phyloP scores from a whole-genome alignment of 1,284 basidiomycete genomes.

The Cryptococcus sp. region DNA sequence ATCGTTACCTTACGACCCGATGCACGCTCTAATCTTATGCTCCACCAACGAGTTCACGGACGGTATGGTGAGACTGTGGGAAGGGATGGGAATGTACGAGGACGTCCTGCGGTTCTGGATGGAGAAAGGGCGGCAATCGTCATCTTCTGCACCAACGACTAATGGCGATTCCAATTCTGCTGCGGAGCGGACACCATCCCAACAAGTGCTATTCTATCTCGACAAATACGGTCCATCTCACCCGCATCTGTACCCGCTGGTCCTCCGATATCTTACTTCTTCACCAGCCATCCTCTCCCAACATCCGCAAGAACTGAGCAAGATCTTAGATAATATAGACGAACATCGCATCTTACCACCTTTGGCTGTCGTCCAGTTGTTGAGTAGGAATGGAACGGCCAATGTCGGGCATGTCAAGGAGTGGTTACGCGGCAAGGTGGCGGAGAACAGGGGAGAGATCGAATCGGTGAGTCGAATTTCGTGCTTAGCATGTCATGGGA shows the following conservation, averaged over 20 bases:
- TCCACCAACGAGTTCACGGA: constrained; percentile 77
- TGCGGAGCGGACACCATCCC: constrained; percentile 55
- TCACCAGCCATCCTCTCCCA: constrained; percentile 66
- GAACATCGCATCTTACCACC: constrained; percentile 80
- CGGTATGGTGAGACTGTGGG: constrained; percentile 87
- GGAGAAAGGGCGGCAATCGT: constrained; percentile 59
- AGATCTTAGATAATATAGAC: constrained; percentile 75
- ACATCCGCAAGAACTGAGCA: constrained; percentile 70
- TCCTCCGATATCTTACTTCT: constrained; percentile 86
- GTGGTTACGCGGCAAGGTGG: constrained; percentile 79
- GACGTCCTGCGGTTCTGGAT: constrained; percentile 92
- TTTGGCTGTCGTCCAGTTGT: constrained; percentile 80
- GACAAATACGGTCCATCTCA: constrained; percentile 70
- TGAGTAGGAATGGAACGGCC: constrained; percentile 82
- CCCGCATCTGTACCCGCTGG: constrained; percentile 80
- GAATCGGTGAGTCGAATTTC: constrained; percentile 63
- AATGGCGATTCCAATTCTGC: neutral
- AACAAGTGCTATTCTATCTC: constrained; percentile 71
- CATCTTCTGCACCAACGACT: constrained; percentile 4
- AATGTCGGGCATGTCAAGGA: constrained; percentile 87
- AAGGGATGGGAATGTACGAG: constrained; percentile 92
- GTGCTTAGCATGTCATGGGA: no score
- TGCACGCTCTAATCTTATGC: constrained; percentile 90
- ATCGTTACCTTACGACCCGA: constrained; percentile 78
- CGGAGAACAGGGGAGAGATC: constrained; percentile 71